Percentiles rank a stretch among this genome's conserved stretches.
These are phyloP conservation scores for Piloderma croceum DNA, from an alignment of 768 basidiomycete genomes.

Conservation along the genomic window DNA sequence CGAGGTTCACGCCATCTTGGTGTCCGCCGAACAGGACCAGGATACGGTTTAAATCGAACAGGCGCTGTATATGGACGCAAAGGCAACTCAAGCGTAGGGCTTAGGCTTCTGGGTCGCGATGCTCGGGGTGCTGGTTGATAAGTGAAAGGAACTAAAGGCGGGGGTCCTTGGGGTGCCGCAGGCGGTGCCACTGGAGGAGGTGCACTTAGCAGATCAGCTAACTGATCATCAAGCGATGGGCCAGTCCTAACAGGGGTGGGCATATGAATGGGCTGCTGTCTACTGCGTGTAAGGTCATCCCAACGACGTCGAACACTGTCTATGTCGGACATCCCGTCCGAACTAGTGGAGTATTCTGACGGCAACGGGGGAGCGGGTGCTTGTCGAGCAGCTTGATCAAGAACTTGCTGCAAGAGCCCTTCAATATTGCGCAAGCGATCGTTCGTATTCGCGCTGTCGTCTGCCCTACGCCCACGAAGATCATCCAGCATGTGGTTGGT, in stretches of 20 bases:
- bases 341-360: neutral
- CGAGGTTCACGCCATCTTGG: no score
- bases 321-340: slow-evolving; percentile 10
- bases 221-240: slow-evolving; percentile 51
- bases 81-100: neutral
- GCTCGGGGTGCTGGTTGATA: slow-evolving; percentile 40
- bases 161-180: slow-evolving; percentile 43
- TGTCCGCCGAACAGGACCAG: no score
- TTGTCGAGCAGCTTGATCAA: neutral
- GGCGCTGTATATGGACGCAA: no score
- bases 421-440: slow-evolving; percentile 23
- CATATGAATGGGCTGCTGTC: slow-evolving; percentile 35
- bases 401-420: slow-evolving; percentile 10
- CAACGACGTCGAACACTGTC: slow-evolving; percentile 25
- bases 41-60: no score
- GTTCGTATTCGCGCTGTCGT: slow-evolving; percentile 35
- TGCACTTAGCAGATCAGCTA: slow-evolving; percentile 56
- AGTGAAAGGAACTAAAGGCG: slow-evolving; percentile 47
- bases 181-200: slow-evolving; percentile 34
- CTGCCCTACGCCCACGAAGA: slow-evolving; percentile 34
- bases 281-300: slow-evolving; percentile 21
- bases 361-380: neutral
- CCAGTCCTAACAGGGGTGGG: slow-evolving; percentile 39
- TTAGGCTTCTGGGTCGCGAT: neutral
- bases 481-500: slow-evolving; percentile 60